A percentile compares a stretch with the other conserved stretches of the same genome.
These are phyloP conservation scores for Diaporthe australafricana DNA, from an alignment of 2,329 filamentous ascomycete genomes.

Conservation along the genomic window DNA sequence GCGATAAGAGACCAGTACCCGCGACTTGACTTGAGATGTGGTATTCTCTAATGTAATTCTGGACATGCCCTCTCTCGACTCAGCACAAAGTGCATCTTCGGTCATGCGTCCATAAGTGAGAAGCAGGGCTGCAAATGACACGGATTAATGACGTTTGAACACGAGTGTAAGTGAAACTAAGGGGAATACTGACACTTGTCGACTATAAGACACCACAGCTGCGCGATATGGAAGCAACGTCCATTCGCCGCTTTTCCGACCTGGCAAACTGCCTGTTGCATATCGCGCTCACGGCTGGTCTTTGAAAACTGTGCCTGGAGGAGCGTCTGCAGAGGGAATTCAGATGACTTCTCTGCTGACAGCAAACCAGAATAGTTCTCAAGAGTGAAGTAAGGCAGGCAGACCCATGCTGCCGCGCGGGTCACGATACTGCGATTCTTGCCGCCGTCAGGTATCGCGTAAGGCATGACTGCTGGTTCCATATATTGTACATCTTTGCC, in stretches of 20 bases:
- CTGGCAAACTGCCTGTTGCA: constrained; percentile 59
- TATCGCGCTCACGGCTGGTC: constrained; percentile 53
- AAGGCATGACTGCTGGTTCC: background rate
- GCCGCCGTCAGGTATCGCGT: background rate
- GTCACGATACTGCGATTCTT: background rate
- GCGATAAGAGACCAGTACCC: background rate
- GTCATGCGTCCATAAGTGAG: background rate
- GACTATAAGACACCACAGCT: background rate
- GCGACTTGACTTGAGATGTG: background rate
- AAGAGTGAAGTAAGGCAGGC: background rate
- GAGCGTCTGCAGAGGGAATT: constrained; percentile 56
- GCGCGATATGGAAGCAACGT: background rate
- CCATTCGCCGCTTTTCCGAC: constrained; percentile 42
- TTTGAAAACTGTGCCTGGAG: constrained; percentile 57
- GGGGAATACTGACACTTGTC: background rate
- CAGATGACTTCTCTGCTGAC: background rate
- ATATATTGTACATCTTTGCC: constrained; percentile 2
- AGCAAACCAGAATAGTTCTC: background rate
- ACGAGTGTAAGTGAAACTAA: background rate
- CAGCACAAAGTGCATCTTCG: background rate
- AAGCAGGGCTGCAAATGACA: background rate
- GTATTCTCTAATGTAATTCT: background rate
- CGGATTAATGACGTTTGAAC: background rate
- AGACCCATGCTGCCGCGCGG: background rate
- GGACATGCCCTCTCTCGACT: background rate